phyloP scores from a whole-genome alignment of 192 early-diverging fungal genomes.

The Funneliformis mosseae region DNA sequence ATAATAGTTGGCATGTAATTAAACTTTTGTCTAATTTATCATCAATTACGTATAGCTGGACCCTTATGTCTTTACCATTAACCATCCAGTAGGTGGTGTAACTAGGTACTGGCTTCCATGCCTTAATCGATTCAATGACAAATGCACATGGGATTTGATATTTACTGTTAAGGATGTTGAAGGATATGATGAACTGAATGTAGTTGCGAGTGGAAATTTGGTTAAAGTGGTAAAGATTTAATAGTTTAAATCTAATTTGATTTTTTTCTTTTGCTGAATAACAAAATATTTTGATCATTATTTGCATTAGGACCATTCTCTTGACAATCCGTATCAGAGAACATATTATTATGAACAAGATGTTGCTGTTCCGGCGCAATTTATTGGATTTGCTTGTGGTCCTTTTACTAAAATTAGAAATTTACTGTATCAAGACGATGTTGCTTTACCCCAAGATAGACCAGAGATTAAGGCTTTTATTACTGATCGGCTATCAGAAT shows the following conservation, averaged over 20 bases:
- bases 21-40: neutral
- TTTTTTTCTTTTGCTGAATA: neutral
- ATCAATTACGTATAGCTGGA: constrained; percentile 9
- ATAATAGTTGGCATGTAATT: too few relatives aligned
- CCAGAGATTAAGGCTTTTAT: neutral
- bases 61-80: constrained; percentile 67
- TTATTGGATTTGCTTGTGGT: constrained; percentile 73
- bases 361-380: constrained; percentile 68
- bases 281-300: neutral
- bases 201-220: constrained; percentile 72
- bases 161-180: constrained; percentile 67
- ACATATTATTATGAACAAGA: constrained; percentile 71
- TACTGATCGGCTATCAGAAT: neutral
- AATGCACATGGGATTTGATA: constrained; percentile 81
- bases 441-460: neutral
- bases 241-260: neutral
- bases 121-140: constrained; percentile 63
- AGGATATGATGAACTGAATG: constrained; percentile 53
- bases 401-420: constrained; percentile 46
- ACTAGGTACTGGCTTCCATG: constrained; percentile 82
- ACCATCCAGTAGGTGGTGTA: constrained; percentile 64
- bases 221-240: constrained; percentile 49
- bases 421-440: constrained; percentile 12
- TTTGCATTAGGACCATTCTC: constrained; percentile 58
- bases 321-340: constrained; percentile 55